Percentiles rank a stretch among this genome's conserved stretches.
Evolutionary conservation across 2,329 filamentous ascomycete species (phyloP).

Genomic region (Fusarium tupiense): DNA sequence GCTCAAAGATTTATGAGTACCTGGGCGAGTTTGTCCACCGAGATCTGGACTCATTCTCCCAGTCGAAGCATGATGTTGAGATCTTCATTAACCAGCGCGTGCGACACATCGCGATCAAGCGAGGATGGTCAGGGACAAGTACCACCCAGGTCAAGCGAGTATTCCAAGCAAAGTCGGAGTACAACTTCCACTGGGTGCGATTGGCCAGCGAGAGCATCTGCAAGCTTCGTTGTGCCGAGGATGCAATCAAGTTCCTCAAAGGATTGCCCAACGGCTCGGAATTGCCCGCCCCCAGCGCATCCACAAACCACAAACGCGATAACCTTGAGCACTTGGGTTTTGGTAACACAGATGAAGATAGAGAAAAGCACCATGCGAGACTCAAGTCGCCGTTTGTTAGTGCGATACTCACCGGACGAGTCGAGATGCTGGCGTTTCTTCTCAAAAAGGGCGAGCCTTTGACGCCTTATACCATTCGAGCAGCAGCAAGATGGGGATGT

Average conservation of each 20-base stretch:
- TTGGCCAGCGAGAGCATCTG: constrained; percentile 36
- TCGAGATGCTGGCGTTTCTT: constrained; percentile 26
- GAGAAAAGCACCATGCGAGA: constrained; percentile 23
- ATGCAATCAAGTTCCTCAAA: constrained; percentile 30
- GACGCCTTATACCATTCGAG: constrained; percentile 18
- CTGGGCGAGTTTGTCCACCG: constrained; percentile 31
- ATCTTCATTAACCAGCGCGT: constrained; percentile 33
- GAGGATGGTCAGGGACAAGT: constrained; percentile 26
- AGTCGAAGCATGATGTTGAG: constrained; percentile 29
- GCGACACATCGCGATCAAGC: constrained; percentile 19
- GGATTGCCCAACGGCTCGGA: constrained; percentile 33
- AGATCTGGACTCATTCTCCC: constrained; percentile 34
- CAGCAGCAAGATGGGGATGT: constrained; percentile 20
- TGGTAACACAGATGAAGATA: constrained; percentile 21
- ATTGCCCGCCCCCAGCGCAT: not conserved
- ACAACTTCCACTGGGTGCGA: constrained; percentile 41
- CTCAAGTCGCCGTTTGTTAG: constrained; percentile 20
- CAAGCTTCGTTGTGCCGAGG: constrained; percentile 28
- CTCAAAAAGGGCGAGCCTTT: constrained; percentile 17
- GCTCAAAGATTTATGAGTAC: constrained; percentile 14
- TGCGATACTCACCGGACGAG: constrained; percentile 22
- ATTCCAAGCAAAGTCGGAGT: constrained; percentile 34
- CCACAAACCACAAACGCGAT: constrained; percentile 4
- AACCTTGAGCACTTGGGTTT: constrained; percentile 9
- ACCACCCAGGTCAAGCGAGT: constrained; percentile 21